Evolutionary conservation across 2,329 filamentous ascomycete species (phyloP).

Genomic region (Diaporthe capsici): DNA sequence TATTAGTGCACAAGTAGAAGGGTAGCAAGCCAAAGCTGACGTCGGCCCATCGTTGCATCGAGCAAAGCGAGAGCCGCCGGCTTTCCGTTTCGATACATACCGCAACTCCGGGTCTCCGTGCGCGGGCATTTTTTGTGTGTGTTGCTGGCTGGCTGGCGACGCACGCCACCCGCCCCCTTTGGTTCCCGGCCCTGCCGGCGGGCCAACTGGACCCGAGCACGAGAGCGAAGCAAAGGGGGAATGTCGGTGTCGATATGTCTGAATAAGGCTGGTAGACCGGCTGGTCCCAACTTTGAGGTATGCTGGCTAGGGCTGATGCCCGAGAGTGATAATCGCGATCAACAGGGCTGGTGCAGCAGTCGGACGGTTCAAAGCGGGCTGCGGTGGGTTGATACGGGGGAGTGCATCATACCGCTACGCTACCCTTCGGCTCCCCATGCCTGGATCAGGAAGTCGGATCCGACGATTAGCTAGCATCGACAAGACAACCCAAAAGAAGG

Average conservation of each 20-base stretch:
- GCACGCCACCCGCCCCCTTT: not conserved
- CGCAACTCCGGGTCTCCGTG: not conserved
- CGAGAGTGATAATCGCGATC: not conserved
- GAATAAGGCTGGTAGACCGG: not conserved
- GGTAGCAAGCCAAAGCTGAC: not conserved
- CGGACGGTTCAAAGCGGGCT: not conserved
- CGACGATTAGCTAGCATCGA: not conserved
- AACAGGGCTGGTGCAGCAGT: not conserved
- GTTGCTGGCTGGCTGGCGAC: not conserved
- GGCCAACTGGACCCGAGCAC: not conserved
- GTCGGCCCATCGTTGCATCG: slow-evolving; percentile 4
- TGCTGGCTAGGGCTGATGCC: too few species aligned
- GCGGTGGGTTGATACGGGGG: not conserved
- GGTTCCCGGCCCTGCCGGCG: slow-evolving; percentile 5
- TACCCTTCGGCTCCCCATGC: not conserved
- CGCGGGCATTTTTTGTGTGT: not conserved
- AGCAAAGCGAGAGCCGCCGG: not conserved
- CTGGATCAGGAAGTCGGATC: not conserved
- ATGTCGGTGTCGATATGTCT: too few species aligned
- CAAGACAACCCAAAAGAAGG: not conserved
- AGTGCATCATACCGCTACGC: not conserved
- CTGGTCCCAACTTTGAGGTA: not conserved
- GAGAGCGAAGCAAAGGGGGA: not conserved
- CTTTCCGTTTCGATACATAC: not conserved
- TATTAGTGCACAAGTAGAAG: not conserved